phyloP scores from a whole-genome alignment of 2,329 filamentous ascomycete genomes.

The Fusarium liriodendri region DNA sequence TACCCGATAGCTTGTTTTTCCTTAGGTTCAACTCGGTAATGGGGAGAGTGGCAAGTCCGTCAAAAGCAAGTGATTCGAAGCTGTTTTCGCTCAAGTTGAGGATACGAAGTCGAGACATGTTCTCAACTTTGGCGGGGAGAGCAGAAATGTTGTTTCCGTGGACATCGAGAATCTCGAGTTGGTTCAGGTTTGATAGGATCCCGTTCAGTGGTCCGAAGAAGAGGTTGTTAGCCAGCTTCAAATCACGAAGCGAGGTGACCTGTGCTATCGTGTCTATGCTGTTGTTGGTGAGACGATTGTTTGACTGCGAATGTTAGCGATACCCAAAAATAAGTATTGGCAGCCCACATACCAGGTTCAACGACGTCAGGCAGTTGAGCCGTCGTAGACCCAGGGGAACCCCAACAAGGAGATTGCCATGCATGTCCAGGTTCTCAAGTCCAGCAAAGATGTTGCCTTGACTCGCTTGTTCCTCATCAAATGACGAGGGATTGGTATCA shows the following conservation, averaged over 20 bases:
- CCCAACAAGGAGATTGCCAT: constrained; percentile 80
- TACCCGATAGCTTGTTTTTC: constrained; percentile 82
- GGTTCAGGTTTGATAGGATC: constrained; percentile 71
- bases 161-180: constrained; percentile 84
- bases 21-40: constrained; percentile 79
- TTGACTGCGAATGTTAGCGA: constrained; percentile 65
- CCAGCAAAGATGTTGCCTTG: constrained; percentile 83
- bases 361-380: constrained; percentile 77
- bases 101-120: constrained; percentile 75
- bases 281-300: constrained; percentile 81
- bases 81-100: constrained; percentile 86
- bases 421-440: constrained; percentile 84
- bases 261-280: constrained; percentile 80
- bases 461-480: constrained; percentile 73
- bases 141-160: constrained; percentile 81
- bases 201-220: constrained; percentile 75
- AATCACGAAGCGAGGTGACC: constrained; percentile 77
- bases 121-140: constrained; percentile 75
- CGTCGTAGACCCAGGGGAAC: constrained; percentile 82
- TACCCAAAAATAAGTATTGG: neutral
- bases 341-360: constrained; percentile 77
- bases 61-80: constrained; percentile 77
- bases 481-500: constrained; percentile 68
- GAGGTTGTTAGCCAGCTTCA: constrained; percentile 84
- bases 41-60: constrained; percentile 73